Evolutionary conservation across 352 stramenopile species (phyloP), one percentile per base, ranked within the genome.

Genomic region (Pilasporangium apinafurcum): DNA sequence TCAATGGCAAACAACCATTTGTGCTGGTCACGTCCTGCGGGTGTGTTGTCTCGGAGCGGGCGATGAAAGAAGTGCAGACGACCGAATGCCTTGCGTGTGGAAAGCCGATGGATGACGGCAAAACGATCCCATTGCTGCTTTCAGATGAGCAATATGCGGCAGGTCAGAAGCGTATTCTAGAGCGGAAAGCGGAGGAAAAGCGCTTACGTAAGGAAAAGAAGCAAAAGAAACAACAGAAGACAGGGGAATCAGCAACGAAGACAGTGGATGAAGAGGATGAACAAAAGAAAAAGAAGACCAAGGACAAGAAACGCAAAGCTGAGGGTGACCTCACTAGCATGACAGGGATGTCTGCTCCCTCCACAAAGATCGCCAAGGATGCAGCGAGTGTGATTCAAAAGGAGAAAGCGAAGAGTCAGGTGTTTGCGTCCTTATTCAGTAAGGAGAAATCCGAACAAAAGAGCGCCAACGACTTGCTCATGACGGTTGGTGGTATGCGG

Each of bases 1-100:
- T 97, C 49, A 95, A 86, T 34, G 87, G 86, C 51, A 83, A 83
- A 32, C 68, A 93, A 41, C 75, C 83, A 0, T 97, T 97, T 47
- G 62, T 91, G 31, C 64, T 95, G 34, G 38, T 93, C 8, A 69
- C 76, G 18, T 61, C 53, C 40, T 96, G 86, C 33, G 88, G 88
- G 24, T 96, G 83, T 45, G 85, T 97, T 26, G 47, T 97, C 7
- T 92, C 83, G 22, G 88, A 95, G 46, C 83, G 83, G 22, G 79
- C 86, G 34, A 49, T 95, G 25, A 90, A 91, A 46, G 82, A 95
- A 37, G 79, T 97, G 27, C 61, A 75, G 17, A 71, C 69, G 4
- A 63, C 53, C 6, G 77, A 92, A 38, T 88, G 73, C 53, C 63
- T 91, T 21, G 69, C 77, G 37, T 94, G 77, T 33, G 60, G 70